Base-by-base conservation (phyloP, 768 basidiomycete species). In the Chiua virens region DNA sequence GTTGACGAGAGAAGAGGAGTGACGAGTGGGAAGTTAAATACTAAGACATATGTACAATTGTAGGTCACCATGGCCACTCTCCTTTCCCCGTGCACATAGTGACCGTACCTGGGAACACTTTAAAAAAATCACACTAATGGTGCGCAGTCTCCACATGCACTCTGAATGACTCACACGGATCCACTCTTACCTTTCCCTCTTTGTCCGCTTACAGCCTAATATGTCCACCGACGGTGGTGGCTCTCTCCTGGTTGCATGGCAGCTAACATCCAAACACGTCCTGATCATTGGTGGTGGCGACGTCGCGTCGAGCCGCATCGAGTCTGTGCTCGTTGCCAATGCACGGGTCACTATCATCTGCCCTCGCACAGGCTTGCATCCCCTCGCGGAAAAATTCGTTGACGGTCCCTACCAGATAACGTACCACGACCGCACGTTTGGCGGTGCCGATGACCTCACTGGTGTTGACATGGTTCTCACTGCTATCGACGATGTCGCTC, bases 251-350 rank as follows among this genome's bases (percentile, higher is more conserved):
- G 75, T 98, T 56, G 96, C 97, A 32, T 97, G 92, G 89, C 94
- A 96, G 69, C 87, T 98, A 67, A 84, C 81, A 51, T 73, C 79
- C 59, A 92, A 89, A 59, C 78, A 75, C 18, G 92, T 97, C 41
- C 86, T 98, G 63, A 81, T 98, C 60, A 82, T 98, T 58, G 97
- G 97, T 38, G 97, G 96, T 9, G 97, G 97, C 42, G 84, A 87
- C 52, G 89, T 99, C 45, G 96, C 94, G 3, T 85, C 92, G 3
- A 83, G 89, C 45, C 85, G 97, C 47, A 79, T 98, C 48, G 86
- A 89, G 62, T 89, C 91, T 56, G 79, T 95, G 58, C 86, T 99
- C 57, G 75, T 75, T 47, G 83, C 93, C 9, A 89, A 89, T 55
- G 92, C 92, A 1, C 73, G 73, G 35, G 81, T 98, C 62, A 85